These are phyloP conservation scores for Scedosporium dehoogii DNA, from an alignment of 2,329 filamentous ascomycete genomes.

Conservation along the genomic window DNA sequence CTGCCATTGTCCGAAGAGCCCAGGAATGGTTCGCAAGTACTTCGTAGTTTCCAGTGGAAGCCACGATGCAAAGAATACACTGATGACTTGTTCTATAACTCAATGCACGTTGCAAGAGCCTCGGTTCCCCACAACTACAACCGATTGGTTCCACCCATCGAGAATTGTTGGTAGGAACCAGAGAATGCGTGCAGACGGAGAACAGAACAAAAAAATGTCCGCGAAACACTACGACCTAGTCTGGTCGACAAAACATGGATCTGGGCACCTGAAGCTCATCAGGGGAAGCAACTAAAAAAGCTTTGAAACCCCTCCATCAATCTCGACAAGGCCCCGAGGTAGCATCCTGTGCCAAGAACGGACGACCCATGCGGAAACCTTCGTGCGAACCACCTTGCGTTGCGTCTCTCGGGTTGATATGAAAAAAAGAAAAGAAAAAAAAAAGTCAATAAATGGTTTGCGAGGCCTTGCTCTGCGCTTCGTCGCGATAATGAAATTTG, in stretches of 20 bases:
- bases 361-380: background rate
- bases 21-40: background rate
- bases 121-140: background rate
- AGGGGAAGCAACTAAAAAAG: background rate
- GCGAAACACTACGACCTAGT: background rate
- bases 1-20: background rate
- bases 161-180: background rate
- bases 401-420: background rate
- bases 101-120: background rate
- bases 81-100: background rate
- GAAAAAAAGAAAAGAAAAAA: background rate
- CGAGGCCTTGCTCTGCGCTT: background rate
- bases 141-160: background rate
- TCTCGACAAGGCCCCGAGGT: background rate
- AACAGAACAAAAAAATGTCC: background rate
- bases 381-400: background rate
- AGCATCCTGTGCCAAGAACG: background rate
- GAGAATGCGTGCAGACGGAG: slow-evolving; percentile 1
- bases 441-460: background rate
- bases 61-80: background rate
- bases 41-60: background rate
- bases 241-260: background rate
- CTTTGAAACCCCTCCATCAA: background rate
- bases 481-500: background rate
- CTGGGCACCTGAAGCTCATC: background rate